phyloP scores from a whole-genome alignment of 1,284 basidiomycete species.

The Puccinia triticina region DNA sequence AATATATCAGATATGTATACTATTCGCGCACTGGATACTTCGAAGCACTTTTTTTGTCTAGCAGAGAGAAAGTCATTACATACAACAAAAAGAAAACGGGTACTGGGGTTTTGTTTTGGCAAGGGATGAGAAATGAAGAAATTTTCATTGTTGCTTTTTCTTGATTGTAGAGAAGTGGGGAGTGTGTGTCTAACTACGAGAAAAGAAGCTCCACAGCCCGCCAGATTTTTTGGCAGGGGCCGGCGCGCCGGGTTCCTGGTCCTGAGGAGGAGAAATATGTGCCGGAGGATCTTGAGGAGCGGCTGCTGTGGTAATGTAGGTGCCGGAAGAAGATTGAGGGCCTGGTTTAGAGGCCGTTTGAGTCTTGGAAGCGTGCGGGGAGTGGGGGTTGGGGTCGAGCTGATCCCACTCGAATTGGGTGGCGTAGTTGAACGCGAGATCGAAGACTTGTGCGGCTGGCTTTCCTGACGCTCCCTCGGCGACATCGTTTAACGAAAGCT shows the following conservation, averaged over 20 bases:
- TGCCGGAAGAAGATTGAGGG: not conserved
- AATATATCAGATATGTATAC: too few species aligned
- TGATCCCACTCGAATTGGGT: constrained; percentile 24
- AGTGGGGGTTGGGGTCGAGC: not conserved
- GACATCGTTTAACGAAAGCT: not conserved
- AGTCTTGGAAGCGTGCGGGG: not conserved
- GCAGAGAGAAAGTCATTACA: too few species aligned
- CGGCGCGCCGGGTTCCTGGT: not conserved
- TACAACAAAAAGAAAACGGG: too few species aligned
- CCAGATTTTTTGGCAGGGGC: constrained; percentile 20
- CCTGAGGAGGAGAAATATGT: not conserved
- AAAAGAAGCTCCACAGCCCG: constrained; percentile 29
- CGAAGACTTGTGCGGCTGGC: constrained; percentile 9
- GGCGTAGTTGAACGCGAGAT: constrained; percentile 34
- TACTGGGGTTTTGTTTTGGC: too few species aligned
- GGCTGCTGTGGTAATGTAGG: not conserved
- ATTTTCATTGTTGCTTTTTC: too few species aligned
- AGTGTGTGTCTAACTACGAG: not conserved
- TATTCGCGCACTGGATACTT: too few species aligned
- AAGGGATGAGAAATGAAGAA: too few species aligned
- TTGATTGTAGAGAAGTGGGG: too few species aligned
- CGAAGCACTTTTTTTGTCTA: too few species aligned
- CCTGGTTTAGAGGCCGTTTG: not conserved
- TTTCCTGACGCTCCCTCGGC: not conserved
- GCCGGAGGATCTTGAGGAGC: not conserved